Base-by-base conservation (phyloP, 805 yeast species). In the Saccharomyces cerevisiae region DNA sequence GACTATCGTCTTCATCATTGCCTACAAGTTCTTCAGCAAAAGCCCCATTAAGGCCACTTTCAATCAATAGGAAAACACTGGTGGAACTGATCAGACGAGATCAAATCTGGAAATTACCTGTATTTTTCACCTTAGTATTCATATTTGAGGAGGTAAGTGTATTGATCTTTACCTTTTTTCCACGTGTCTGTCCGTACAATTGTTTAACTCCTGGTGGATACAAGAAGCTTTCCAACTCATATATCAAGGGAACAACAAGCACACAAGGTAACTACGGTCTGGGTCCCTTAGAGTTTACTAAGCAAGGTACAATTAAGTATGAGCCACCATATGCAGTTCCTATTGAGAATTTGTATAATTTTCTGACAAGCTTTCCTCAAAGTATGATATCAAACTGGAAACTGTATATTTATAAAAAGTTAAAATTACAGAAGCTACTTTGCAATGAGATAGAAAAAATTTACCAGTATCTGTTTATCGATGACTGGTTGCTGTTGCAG, bases 81-180 rank as follows among this genome's bases (percentile, higher is more conserved):
- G 81, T 79, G 54, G 66, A 32, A 61, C 72, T 46, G 64, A 30
- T 47, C 10, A 84, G 65, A 74, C 82, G 17, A 74, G 74, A 56
- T 24, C 75, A 81, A 61, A 68, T 77, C 53, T 59, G 68, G 62
- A 82, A 81, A 63, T 59, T 83, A 21, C 87, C 87, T 1, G 26
- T 68, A n/a, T 82, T 83, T 67, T 74, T 76, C 0, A 47, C 81
- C 2, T 57, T 80, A 6, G 70, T 78, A 49, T 48, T 78, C 28
- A 58, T 80, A 2, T 81, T 80, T 63, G 79, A 78, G 61, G 88
- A 83, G 59, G 61, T 70, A 51, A 79, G 85, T 0, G 84, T 85
- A 0, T 22, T 79, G 1, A 57, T 83, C 4, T 80, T 84, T 61
- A 79, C 75, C 52, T 64, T 72, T 3, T 63, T 81, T 50, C 87